These are phyloP conservation scores for Sporisorium scitamineum DNA, from an alignment of 1,284 basidiomycete genomes.

Conservation along the genomic window DNA sequence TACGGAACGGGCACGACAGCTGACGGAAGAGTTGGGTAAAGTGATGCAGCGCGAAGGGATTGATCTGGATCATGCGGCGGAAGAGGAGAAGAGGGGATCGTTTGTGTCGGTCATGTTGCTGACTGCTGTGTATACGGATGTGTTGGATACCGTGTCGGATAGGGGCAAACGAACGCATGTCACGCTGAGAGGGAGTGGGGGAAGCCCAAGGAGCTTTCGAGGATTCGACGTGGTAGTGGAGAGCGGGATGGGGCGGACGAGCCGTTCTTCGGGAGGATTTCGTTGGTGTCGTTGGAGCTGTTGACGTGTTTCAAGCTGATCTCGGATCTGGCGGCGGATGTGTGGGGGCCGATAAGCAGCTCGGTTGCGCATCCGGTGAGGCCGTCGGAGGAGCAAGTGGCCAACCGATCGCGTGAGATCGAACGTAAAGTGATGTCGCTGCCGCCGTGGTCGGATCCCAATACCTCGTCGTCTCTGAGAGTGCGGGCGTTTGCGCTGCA, in stretches of 20 bases:
- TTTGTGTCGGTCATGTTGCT: constrained; percentile 42
- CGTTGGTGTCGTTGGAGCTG: constrained; percentile 39
- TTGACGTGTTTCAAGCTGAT: constrained; percentile 53
- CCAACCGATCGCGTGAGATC: constrained; percentile 28
- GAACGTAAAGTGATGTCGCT: constrained; percentile 42
- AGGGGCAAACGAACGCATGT: constrained; percentile 39
- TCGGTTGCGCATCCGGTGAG: constrained; percentile 6
- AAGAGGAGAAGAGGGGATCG: constrained; percentile 40
- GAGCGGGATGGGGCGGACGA: constrained; percentile 10
- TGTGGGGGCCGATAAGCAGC: constrained; percentile 39
- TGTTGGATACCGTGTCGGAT: constrained; percentile 38
- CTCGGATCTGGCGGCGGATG: constrained; percentile 50
- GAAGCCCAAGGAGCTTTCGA: background rate
- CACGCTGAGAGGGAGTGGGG: constrained; percentile 4
- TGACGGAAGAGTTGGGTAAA: constrained; percentile 41
- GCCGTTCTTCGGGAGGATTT: constrained; percentile 45
- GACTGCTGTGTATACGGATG: constrained; percentile 43
- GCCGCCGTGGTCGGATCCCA: constrained; percentile 43
- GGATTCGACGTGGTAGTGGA: constrained; percentile 9
- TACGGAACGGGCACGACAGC: constrained; percentile 33
- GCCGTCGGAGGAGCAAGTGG: constrained; percentile 32
- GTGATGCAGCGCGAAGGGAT: constrained; percentile 44
- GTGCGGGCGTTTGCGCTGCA: constrained; percentile 48
- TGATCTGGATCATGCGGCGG: constrained; percentile 35
- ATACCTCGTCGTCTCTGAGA: constrained; percentile 33